Base-by-base conservation (phyloP, 2,329 filamentous ascomycete species). In the Nothophoma quercina region DNA sequence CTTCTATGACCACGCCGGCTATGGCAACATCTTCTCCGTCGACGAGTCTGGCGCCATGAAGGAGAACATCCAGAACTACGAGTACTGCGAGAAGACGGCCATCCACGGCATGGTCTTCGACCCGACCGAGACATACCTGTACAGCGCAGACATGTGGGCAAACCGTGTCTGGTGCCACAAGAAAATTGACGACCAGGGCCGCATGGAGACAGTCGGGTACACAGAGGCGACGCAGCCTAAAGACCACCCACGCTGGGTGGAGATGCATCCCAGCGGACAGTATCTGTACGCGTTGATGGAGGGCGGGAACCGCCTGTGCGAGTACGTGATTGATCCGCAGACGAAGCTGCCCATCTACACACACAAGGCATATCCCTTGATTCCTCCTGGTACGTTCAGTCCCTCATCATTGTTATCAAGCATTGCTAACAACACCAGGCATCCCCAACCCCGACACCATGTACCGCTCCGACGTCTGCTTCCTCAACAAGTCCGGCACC, bases 251-350 rank as follows among this genome's bases (percentile, higher is more conserved):
- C 85, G 91, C 67, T 96, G 91, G 91, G 89, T 96, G 12, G 90
- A 90, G 63, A 88, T 96, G 71, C 89, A 93, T 72, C 88, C 88
- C 2, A 84, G 84, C 1, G 90, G 90, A 16, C 83, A 86, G 51
- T 92, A 91, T 74, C 81, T 96, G 50, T 96, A 96, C 76, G 90
- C 85, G 7, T 81, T 96, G 63, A 96, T 95, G 89, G 91, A 96
- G 76, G 88, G 87, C n/a, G 90, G 91, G 47, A 96, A 96, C 78
- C 81, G 88, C 43, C 77, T 96, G 50, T 91, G 86, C 72, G 88
- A 92, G 65, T 96, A 95, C 75, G 82, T 89, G 60, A 86, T 96
- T 74, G 88, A 95, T 72, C 84, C 86, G 49, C 73, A 79, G 35
- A 90, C 88, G 4, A 88, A 86, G 72, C 77, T 90, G 69, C 91